A percentile compares a stretch with the other conserved stretches of the same genome.
These are phyloP conservation scores for Apostasia ramifera DNA, from an alignment of 106 monocot species.

Conservation along the genomic window DNA sequence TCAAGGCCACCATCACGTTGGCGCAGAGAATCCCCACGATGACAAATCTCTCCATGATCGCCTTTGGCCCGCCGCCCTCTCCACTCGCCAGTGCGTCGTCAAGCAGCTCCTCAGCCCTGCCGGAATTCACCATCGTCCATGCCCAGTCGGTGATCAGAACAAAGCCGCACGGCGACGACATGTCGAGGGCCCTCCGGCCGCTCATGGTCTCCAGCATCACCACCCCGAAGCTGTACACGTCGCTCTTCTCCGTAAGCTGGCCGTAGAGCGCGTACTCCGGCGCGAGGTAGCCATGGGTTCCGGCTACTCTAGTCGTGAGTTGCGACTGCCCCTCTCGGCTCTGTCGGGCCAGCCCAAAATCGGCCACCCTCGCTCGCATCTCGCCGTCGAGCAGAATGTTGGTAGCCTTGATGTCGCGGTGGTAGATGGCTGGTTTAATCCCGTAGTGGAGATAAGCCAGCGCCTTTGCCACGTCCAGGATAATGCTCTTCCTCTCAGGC, in stretches of 20 bases:
- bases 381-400: slow-evolving; percentile 74
- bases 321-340: slow-evolving; percentile 67
- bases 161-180: slow-evolving; percentile 20
- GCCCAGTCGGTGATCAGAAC: slow-evolving; percentile 89
- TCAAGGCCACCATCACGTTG: slow-evolving; percentile 61
- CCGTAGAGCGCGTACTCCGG: slow-evolving; percentile 94
- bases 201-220: slow-evolving; percentile 72
- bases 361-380: slow-evolving; percentile 67
- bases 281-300: slow-evolving; percentile 72
- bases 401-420: slow-evolving; percentile 81
- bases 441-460: slow-evolving; percentile 72
- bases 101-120: slow-evolving; percentile 47
- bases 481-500: slow-evolving; percentile 62
- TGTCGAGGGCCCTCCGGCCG: slow-evolving; percentile 68
- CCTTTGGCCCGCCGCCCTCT: slow-evolving; percentile 21
- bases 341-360: slow-evolving; percentile 62
- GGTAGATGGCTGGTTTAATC: slow-evolving; percentile 69
- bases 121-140: slow-evolving; percentile 62
- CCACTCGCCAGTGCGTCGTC: slow-evolving; percentile 21
- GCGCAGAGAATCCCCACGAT: slow-evolving; percentile 72
- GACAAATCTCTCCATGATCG: slow-evolving; percentile 70
- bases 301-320: slow-evolving; percentile 61
- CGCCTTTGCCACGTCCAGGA: slow-evolving; percentile 71
- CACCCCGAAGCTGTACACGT: slow-evolving; percentile 90
- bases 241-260: slow-evolving; percentile 94